These are phyloP conservation scores for Trichomonascaceae sp. DNA, from an alignment of 1,139 yeast species.

Conservation along the genomic window DNA sequence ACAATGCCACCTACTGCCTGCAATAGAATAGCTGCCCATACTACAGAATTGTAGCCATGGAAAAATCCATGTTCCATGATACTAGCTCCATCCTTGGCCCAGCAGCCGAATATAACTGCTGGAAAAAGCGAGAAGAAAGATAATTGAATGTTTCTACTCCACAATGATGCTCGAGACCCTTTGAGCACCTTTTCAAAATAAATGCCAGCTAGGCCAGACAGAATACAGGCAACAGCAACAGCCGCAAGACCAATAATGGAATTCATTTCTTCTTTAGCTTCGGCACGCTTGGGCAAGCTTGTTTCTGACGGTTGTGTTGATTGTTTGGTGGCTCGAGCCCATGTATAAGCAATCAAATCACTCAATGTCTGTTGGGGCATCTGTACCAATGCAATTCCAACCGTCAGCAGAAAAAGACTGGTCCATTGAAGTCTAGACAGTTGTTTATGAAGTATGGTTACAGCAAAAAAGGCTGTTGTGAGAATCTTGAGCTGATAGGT, in stretches of 20 bases:
- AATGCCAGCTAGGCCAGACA: constrained; percentile 39
- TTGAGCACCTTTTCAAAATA: constrained; percentile 40
- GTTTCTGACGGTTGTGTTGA: neutral
- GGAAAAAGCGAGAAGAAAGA: constrained; percentile 38
- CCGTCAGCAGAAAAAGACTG: constrained; percentile 33
- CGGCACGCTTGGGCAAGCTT: neutral
- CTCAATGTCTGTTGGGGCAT: constrained; percentile 30
- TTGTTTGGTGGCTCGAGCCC: constrained; percentile 1
- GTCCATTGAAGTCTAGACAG: constrained; percentile 34
- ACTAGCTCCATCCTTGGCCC: constrained; percentile 33
- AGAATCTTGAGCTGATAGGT: constrained; percentile 39
- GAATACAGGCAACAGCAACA: constrained; percentile 34
- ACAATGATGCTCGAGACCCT: constrained; percentile 33
- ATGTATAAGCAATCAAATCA: constrained; percentile 16
- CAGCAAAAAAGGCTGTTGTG: constrained; percentile 40
- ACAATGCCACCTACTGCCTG: constrained; percentile 40
- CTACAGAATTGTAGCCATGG: constrained; percentile 36
- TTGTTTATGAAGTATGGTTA: constrained; percentile 33
- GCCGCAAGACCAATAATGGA: constrained; percentile 34
- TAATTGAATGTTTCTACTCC: constrained; percentile 39
- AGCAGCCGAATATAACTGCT: constrained; percentile 35
- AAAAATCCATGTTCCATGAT: constrained; percentile 36
- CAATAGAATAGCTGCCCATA: constrained; percentile 35
- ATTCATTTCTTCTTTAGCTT: constrained; percentile 21
- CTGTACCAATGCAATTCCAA: constrained; percentile 39